Evolutionary conservation across 495 filamentous ascomycete species (phyloP), one percentile per base, ranked within the genome.

Genomic region (Articulospora tetracladia): DNA sequence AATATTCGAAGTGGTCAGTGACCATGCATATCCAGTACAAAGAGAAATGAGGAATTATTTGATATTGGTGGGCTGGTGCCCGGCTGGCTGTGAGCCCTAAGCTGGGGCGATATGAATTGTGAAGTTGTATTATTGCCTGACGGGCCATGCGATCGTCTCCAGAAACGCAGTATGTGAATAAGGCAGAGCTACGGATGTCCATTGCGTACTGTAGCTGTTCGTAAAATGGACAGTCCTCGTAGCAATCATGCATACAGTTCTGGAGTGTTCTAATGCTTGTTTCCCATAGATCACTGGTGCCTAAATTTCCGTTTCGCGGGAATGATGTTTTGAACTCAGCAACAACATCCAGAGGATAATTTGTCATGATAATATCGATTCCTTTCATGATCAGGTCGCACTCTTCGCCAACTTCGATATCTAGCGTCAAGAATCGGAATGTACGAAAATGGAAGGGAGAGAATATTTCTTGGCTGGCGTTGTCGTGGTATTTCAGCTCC

Each of bases 361-460:
- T 71, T 30, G 68, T 67, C 20, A 26, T 59, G 3, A 20, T 59
- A 3, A 53, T 27, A 20, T 36, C 22, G 28, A 59, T 52, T 20
- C 57, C 49, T 3, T 58, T 65, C 32, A 75, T 66, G 26, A 73
- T 62, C 19, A 73, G 22, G 19, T 65, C 49, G 11, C 44, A 48
- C 4, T 48, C 44, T 48, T 48, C 19, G 8, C 7, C 7, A 8
- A 48, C 44, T 48, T 6, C 19, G 19, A 48, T 48, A 23, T 48
- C 44, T 20, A 48, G 19, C 7, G 44, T n/a, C 7, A 75, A 1
- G 2, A 72, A 58, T n/a, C 73, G 67, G 53, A 75, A 74, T 1
- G 71, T 75, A n/a, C 73, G 66, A 46, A 75, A 75, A 70, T 72
- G 73, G 51, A 75, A 75, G 24, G 73, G 73, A 23, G 71, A 68